A percentile compares a stretch with the other conserved stretches of the same genome.
These are phyloP conservation scores for Hanseniaspora meyeri DNA, from an alignment of 805 yeast species.

Conservation along the genomic window DNA sequence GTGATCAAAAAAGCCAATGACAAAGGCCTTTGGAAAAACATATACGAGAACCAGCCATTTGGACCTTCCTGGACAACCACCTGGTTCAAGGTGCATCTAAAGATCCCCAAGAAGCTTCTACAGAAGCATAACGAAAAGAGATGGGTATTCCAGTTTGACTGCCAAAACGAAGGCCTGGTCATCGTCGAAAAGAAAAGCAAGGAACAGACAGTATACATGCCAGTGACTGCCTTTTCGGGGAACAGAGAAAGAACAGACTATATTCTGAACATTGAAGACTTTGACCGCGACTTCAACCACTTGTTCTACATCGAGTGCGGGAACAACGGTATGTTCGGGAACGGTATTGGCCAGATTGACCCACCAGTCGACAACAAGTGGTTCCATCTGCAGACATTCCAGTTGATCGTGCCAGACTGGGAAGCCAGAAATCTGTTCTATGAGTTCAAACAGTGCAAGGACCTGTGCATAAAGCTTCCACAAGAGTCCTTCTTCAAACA, in stretches of 20 bases:
- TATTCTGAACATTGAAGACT: slow-evolving; percentile 14
- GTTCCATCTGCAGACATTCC: slow-evolving; percentile 58
- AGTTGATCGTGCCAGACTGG: slow-evolving; percentile 66
- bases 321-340: slow-evolving; percentile 90
- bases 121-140: slow-evolving; percentile 34
- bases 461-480: slow-evolving; percentile 78
- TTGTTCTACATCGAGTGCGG: slow-evolving; percentile 76
- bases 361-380: slow-evolving; percentile 64
- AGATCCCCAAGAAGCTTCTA: slow-evolving; percentile 29
- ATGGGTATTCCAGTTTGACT: slow-evolving; percentile 70
- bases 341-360: slow-evolving; percentile 44
- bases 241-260: slow-evolving; percentile 62
- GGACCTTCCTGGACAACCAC: slow-evolving; percentile 97
- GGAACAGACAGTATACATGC: slow-evolving; percentile 26
- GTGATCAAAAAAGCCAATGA: slow-evolving; percentile 39
- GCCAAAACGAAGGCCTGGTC: slow-evolving; percentile 73
- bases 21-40: slow-evolving; percentile 47
- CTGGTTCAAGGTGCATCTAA: slow-evolving; percentile 67
- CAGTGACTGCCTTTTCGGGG: slow-evolving; percentile 80
- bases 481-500: slow-evolving; percentile 70
- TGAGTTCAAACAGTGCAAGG: slow-evolving; percentile 82
- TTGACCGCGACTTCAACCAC: slow-evolving; percentile 43
- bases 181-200: slow-evolving; percentile 43
- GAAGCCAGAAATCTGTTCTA: slow-evolving; percentile 64
- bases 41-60: slow-evolving; percentile 59